Percentiles rank a stretch among this genome's conserved stretches.
Conservation (phyloP, 805 yeast genomes). For the Starmerella etchellsii region DNA sequence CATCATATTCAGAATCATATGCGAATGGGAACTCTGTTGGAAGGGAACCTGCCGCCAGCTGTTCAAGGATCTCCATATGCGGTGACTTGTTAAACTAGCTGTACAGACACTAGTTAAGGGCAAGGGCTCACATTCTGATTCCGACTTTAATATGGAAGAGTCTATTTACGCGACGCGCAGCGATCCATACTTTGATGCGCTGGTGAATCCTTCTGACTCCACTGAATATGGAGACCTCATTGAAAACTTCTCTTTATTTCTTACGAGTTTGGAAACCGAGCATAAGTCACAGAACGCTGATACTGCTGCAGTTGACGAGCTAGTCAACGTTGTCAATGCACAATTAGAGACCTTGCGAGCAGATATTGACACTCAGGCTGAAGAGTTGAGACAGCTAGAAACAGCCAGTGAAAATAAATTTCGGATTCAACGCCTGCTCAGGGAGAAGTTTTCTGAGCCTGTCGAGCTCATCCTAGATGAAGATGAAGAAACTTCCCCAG, state of each 20-base stretch:
- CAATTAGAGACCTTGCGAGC: not conserved
- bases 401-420: constrained; percentile 16
- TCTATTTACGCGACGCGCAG: constrained; percentile 3
- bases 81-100: too few relatives aligned
- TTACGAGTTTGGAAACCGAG: constrained; percentile 6
- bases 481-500: not conserved
- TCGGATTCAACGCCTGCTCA: not conserved
- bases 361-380: constrained; percentile 11
- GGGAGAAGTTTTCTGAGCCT: constrained; percentile 2
- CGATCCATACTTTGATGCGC: constrained; percentile 3
- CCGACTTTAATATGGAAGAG: constrained; percentile 5
- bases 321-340: not conserved
- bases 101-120: too few relatives aligned
- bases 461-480: not conserved
- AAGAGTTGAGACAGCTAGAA: constrained; percentile 15
- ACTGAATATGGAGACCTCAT: not conserved
- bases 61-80: constrained; percentile 9
- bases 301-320: not conserved
- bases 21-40: constrained; percentile 9
- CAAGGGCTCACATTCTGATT: too few relatives aligned
- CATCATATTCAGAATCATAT: constrained; percentile 12
- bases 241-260: not conserved
- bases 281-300: constrained; percentile 7
- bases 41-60: constrained; percentile 8
- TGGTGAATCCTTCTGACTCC: not conserved